A percentile compares a stretch with the other conserved stretches of the same genome.
These are phyloP conservation scores for Ascochyta lentis DNA, from an alignment of 2,329 filamentous ascomycete genomes.

Conservation along the genomic window DNA sequence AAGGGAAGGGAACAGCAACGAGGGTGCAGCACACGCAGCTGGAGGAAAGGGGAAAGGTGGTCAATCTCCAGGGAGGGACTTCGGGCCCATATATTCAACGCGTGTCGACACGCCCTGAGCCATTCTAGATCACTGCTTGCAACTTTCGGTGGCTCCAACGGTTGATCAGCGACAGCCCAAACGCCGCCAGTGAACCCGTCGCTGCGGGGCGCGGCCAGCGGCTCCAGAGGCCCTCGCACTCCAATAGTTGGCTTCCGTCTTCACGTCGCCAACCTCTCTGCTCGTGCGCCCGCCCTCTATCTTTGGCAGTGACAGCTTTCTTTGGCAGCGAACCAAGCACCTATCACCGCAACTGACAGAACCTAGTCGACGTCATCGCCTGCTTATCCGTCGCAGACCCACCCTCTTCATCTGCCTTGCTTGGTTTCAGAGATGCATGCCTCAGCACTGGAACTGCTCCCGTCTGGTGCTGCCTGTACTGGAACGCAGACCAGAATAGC, in stretches of 20 bases:
- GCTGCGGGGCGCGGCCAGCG: constrained; percentile 7
- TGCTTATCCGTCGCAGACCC: not conserved
- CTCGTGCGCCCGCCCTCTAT: constrained; percentile 10
- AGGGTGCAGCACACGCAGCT: constrained; percentile 9
- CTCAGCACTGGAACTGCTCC: constrained; percentile 3
- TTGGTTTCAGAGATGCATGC: constrained; percentile 7
- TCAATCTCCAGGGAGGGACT: constrained; percentile 5
- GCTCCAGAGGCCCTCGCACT: not conserved
- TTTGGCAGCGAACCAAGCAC: constrained; percentile 8
- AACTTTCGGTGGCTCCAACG: constrained; percentile 4
- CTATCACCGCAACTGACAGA: not conserved
- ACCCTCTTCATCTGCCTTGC: not conserved
- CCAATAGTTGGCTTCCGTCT: constrained; percentile 8
- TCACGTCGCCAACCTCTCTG: constrained; percentile 3
- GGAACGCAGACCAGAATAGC: constrained; percentile 7
- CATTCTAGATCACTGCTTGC: constrained; percentile 9
- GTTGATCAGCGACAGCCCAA: constrained; percentile 14
- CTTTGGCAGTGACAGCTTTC: constrained; percentile 2
- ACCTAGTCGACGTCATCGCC: constrained; percentile 7
- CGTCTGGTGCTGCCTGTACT: not conserved
- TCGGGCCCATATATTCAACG: constrained; percentile 16
- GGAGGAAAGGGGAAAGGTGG: constrained; percentile 7
- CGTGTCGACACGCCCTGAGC: constrained; percentile 5
- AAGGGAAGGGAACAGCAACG: not conserved
- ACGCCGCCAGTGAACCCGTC: constrained; percentile 2